These are phyloP conservation scores for Cucumis melo DNA, from an alignment of 306 rosid genomes.

Conservation along the genomic window DNA sequence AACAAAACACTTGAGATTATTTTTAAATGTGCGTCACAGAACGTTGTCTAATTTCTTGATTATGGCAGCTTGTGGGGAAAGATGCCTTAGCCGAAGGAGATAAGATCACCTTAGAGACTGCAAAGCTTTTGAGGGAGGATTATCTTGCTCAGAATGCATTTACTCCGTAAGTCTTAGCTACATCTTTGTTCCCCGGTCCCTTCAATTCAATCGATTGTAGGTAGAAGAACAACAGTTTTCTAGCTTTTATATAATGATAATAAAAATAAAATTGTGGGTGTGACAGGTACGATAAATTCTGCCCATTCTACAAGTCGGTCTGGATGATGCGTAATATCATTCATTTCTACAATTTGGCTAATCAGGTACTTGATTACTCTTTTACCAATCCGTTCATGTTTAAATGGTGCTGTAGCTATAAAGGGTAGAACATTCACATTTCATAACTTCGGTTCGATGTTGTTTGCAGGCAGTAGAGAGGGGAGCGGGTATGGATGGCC, in stretches of 20 bases:
- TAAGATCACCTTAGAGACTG: slow-evolving; percentile 96
- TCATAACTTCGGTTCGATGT: neutral
- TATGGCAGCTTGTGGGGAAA: slow-evolving; percentile 89
- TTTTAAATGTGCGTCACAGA: neutral
- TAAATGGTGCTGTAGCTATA: neutral
- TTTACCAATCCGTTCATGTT: neutral
- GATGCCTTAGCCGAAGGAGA: slow-evolving; percentile 98
- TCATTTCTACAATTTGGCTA: slow-evolving; percentile 93
- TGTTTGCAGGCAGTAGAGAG: slow-evolving; percentile 75
- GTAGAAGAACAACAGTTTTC: neutral
- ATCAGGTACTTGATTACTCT: slow-evolving; percentile 37
- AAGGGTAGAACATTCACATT: neutral
- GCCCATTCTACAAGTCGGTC: slow-evolving; percentile 99
- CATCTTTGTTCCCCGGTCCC: neutral
- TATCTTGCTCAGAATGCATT: slow-evolving; percentile 99
- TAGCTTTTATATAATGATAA: neutral
- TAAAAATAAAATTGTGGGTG: neutral
- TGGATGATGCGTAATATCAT: slow-evolving; percentile 99
- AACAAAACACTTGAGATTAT: neutral
- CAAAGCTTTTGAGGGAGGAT: slow-evolving; percentile 98
- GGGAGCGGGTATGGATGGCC: slow-evolving; percentile 97
- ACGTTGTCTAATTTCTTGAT: neutral
- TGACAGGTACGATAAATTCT: slow-evolving; percentile 86
- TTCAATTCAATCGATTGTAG: neutral
- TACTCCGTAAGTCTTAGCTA: slow-evolving; percentile 56